phyloP scores from a whole-genome alignment of 2,329 filamentous ascomycete genomes.

The Endothia cerciana region DNA sequence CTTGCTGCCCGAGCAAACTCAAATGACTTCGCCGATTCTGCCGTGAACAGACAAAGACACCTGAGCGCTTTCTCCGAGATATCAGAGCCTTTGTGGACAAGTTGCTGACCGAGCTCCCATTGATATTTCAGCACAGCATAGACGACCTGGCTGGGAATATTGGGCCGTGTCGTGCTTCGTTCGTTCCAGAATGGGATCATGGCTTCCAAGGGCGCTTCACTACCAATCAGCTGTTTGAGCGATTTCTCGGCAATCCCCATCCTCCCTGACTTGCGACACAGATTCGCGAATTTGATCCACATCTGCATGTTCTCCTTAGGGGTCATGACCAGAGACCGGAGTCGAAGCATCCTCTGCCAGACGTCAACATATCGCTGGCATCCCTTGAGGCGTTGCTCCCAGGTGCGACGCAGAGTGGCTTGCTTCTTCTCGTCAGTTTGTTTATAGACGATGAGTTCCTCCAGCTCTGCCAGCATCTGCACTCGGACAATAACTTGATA shows the following conservation, averaged over 20 bases:
- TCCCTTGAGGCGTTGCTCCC: slow-evolving; percentile 92
- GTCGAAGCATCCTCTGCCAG: slow-evolving; percentile 97
- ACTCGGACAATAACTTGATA: slow-evolving; percentile 98
- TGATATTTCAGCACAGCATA: slow-evolving; percentile 98
- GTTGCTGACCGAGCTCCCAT: slow-evolving; percentile 81
- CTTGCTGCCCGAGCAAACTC: slow-evolving; percentile 58
- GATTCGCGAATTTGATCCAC: slow-evolving; percentile 99
- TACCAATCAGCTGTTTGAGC: slow-evolving; percentile 84
- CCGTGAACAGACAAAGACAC: slow-evolving; percentile 64
- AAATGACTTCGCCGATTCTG: slow-evolving; percentile 59
- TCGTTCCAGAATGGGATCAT: slow-evolving; percentile 65
- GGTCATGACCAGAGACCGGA: slow-evolving; percentile 87
- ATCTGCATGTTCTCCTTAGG: slow-evolving; percentile 96
- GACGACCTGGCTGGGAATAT: slow-evolving; percentile 75
- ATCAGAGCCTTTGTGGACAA: slow-evolving; percentile 45
- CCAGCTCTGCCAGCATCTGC: slow-evolving; percentile 97
- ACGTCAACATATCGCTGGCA: slow-evolving; percentile 97
- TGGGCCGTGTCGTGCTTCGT: slow-evolving; percentile 42
- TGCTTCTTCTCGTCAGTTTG: slow-evolving; percentile 89
- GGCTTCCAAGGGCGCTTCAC: slow-evolving; percentile 63
- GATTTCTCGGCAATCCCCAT: slow-evolving; percentile 96
- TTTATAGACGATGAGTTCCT: slow-evolving; percentile 98
- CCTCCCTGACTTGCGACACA: slow-evolving; percentile 94
- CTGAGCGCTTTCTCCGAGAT: slow-evolving; percentile 60
- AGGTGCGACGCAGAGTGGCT: slow-evolving; percentile 87